Conservation (phyloP, 768 basidiomycete species). For the Suillus tomentosus region DNA sequence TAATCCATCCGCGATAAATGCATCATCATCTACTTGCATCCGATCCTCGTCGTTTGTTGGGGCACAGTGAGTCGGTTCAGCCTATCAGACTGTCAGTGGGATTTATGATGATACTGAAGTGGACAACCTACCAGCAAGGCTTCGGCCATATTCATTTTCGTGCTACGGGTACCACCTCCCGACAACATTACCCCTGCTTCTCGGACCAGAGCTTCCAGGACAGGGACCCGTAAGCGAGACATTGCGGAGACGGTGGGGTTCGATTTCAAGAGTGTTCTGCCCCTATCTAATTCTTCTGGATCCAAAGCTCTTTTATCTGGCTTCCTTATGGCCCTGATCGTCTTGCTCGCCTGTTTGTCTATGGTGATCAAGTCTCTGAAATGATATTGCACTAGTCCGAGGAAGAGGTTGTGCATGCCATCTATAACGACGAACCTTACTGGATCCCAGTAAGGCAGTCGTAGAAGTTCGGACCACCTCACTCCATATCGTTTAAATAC, state of each 20-base stretch:
- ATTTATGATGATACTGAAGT: too few relatives aligned
- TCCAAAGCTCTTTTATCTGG: background rate
- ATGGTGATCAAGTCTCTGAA: constrained; percentile 16
- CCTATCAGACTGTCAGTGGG: too few relatives aligned
- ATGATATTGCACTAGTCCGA: constrained; percentile 21
- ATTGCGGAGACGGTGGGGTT: background rate
- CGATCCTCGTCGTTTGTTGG: too few relatives aligned
- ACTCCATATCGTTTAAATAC: constrained; percentile 22
- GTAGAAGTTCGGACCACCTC: constrained; percentile 31
- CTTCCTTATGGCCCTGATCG: background rate
- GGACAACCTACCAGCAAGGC: constrained; percentile 7
- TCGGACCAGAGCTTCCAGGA: background rate
- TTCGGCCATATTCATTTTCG: background rate
- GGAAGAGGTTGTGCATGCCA: constrained; percentile 38
- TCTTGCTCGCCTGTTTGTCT: constrained; percentile 10
- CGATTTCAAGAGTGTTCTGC: background rate
- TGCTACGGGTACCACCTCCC: background rate
- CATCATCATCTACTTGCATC: too few relatives aligned
- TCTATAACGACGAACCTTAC: constrained; percentile 32
- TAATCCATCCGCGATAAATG: too few relatives aligned
- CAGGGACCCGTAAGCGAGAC: background rate
- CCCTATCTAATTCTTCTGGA: constrained; percentile 7
- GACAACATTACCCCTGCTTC: constrained; percentile 1
- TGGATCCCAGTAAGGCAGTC: constrained; percentile 38
- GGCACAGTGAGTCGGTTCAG: too few relatives aligned